These are phyloP conservation scores for Eucalyptus regnans DNA, from an alignment of 345 rosid genomes.

Conservation along the genomic window DNA sequence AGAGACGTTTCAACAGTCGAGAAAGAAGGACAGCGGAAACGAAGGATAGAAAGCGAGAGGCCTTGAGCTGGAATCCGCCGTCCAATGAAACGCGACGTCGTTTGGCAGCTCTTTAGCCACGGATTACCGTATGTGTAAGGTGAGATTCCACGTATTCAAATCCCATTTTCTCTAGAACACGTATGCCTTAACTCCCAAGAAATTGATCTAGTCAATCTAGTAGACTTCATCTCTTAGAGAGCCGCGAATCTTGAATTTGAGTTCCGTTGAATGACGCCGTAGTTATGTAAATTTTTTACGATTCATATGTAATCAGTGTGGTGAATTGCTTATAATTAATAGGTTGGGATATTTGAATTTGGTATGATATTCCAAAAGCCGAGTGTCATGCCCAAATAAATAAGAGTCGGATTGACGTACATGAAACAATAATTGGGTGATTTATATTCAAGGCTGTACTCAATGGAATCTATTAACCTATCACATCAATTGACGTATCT, in stretches of 20 bases:
- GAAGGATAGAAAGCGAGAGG: neutral
- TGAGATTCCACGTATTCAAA: neutral
- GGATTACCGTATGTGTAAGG: neutral
- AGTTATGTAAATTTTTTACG: neutral
- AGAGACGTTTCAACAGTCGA: neutral
- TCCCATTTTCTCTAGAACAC: neutral
- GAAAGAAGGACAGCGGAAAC: neutral
- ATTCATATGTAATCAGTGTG: neutral
- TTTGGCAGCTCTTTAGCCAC: neutral
- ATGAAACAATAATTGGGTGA: neutral
- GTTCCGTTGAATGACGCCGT: accelerated
- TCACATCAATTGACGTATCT: neutral
- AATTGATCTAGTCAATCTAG: neutral
- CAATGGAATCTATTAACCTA: accelerated
- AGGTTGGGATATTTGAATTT: neutral
- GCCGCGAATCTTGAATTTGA: accelerated
- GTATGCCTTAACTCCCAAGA: neutral
- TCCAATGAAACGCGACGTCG: neutral
- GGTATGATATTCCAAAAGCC: accelerated
- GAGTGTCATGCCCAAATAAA: neutral
- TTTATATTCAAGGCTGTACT: neutral
- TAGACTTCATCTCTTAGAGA: neutral
- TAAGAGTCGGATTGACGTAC: neutral
- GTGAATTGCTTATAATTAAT: accelerated
- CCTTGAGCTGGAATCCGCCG: neutral